Evolutionary conservation across 345 rosid species (phyloP).

Genomic region (Conringia planisiliqua): DNA sequence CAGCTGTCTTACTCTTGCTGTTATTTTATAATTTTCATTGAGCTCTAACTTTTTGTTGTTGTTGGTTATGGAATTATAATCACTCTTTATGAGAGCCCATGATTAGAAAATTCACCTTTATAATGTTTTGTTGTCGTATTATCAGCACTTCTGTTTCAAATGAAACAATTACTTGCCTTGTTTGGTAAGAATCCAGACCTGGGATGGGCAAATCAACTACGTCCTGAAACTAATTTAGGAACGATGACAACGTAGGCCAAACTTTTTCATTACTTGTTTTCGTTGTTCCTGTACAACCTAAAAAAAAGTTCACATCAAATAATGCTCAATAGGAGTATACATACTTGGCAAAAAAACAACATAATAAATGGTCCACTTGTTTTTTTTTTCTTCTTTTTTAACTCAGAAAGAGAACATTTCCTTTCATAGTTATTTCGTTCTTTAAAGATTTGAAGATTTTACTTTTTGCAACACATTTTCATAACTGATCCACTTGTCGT

Average conservation of each 20-base stretch:
- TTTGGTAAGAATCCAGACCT: slow-evolving; percentile 16
- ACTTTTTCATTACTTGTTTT: slow-evolving; percentile 6
- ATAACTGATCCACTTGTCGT: slow-evolving; percentile 22
- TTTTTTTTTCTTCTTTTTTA: slow-evolving; percentile 22
- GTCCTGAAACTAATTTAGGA: slow-evolving; percentile 27
- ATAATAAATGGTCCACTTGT: slow-evolving; percentile 15
- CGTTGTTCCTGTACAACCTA: neutral
- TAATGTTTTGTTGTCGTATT: neutral
- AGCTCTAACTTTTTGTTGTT: neutral
- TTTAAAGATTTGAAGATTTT: slow-evolving; percentile 19
- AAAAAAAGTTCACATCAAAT: slow-evolving; percentile 7
- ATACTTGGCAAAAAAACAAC: slow-evolving; percentile 25
- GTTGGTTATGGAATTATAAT: neutral
- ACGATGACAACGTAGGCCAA: neutral
- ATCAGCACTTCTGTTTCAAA: slow-evolving; percentile 3
- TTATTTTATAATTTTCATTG: neutral
- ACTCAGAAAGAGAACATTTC: slow-evolving; percentile 15
- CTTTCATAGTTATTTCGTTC: slow-evolving; percentile 6
- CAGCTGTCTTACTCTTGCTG: neutral
- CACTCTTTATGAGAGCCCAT: neutral
- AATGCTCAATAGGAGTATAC: neutral
- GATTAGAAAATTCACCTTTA: neutral
- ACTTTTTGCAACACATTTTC: slow-evolving; percentile 7
- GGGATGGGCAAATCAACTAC: slow-evolving; percentile 20
- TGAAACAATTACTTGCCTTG: slow-evolving; percentile 17